Evolutionary conservation across 768 basidiomycete species (phyloP), one percentile per base, ranked within the genome.

Genomic region (Kwoniella botswanensis): DNA sequence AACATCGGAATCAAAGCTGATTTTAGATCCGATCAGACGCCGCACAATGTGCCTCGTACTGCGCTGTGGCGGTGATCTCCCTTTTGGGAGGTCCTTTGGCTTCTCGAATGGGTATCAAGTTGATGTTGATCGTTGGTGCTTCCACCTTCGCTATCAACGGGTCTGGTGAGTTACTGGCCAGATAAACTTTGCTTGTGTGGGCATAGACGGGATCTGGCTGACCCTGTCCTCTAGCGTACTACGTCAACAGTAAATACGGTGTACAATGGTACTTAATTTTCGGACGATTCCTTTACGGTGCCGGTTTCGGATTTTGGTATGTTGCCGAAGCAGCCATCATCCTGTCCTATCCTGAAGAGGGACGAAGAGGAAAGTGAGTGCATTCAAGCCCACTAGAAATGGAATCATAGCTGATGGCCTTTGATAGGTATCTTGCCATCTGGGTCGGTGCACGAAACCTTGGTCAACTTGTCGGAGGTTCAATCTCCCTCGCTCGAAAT

Each of bases 181-280:
- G 6, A 35, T 7, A 35, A 6, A 35, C 35, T 35, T 9, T 35
- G 6, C 35, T 35, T 35, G 35, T 35, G 35, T 35, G 35, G 35
- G 35, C 35, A 35, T 35, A 35, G 35, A 35, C 7, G 4, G 35
- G 12, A 50, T 18, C 46, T 50, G 46, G 18, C 46, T 50, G 46
- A 50, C 46, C 46, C 10, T 18, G 46, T 15, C 12, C 13, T 17
- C 18, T 50, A 22, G 70, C 65, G 17, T 74, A 74, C 59, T 74
- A 74, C 60, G 68, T 70, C 42, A 73, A 70, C 53, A 26, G 18
- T 46, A 55, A 43, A 65, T 70, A 70, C 43, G 68, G 73, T 24
- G 35, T 71, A 18, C 64, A 70, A 24, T 73, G 72, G 72, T 73
- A 73, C 43, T 57, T 73, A n/a, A 70, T 73, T 42, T 55, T 73